Evolutionary conservation across 2,329 filamentous ascomycete species (phyloP).

Genomic region (Massarina eburnea): DNA sequence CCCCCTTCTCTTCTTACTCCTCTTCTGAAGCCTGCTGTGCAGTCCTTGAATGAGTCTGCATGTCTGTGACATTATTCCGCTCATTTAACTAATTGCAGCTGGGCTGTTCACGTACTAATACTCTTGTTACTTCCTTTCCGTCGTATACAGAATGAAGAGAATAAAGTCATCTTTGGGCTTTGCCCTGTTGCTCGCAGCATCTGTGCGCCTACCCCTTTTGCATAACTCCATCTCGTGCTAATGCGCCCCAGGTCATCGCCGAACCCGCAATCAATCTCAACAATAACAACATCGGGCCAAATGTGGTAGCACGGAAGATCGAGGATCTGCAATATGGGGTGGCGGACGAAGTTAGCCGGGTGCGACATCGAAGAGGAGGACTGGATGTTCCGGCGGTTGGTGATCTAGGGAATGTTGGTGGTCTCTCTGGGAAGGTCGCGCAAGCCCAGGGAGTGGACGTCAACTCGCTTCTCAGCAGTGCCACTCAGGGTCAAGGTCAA

Average conservation of each 20-base stretch:
- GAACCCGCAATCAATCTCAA: slow-evolving; percentile 29
- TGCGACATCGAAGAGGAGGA: slow-evolving; percentile 12
- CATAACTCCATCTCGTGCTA: slow-evolving; percentile 11
- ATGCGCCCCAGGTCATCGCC: slow-evolving; percentile 24
- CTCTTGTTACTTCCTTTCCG: slow-evolving; percentile 4
- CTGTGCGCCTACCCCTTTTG: slow-evolving; percentile 23
- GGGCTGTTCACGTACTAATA: slow-evolving; percentile 40
- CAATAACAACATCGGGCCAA: slow-evolving; percentile 21
- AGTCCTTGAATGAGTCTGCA: slow-evolving; percentile 38
- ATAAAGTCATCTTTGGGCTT: slow-evolving; percentile 26
- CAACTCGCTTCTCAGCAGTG: slow-evolving; percentile 19
- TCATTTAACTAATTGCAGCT: slow-evolving; percentile 33
- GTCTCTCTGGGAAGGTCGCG: slow-evolving; percentile 15
- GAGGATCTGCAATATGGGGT: slow-evolving; percentile 27
- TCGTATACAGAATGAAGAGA: slow-evolving; percentile 30
- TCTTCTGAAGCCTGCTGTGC: slow-evolving; percentile 39
- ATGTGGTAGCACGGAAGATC: slow-evolving; percentile 25
- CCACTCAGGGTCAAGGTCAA: slow-evolving; percentile 7
- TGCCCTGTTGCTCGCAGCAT: slow-evolving; percentile 31
- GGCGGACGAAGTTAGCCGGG: slow-evolving; percentile 16
- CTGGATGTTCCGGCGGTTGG: slow-evolving; percentile 12
- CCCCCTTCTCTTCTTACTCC: slow-evolving; percentile 15
- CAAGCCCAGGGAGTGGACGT: slow-evolving; percentile 19
- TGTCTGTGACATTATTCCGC: slow-evolving; percentile 32
- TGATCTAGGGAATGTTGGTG: slow-evolving; percentile 9